Base-by-base conservation (phyloP, 2,329 filamentous ascomycete species). In the Cordyceps javanica region DNA sequence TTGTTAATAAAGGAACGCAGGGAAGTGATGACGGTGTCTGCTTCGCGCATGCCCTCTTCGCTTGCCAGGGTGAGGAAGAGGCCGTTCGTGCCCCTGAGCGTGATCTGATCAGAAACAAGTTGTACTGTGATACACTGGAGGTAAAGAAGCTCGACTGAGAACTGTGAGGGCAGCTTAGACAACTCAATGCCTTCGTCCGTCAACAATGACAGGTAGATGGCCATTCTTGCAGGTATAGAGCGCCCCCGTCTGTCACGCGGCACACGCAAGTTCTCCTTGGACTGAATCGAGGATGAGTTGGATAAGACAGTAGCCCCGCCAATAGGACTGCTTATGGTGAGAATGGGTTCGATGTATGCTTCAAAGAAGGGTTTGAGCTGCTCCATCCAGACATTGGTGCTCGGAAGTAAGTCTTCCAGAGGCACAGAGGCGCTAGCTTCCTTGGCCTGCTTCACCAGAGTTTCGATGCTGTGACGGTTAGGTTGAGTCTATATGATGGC, bases 171-270 rank as follows among this genome's bases (percentile, higher is more conserved):
- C 0, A 82, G 60, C 0, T 69, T 63, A 0, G 72, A 63, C 1
- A 79, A 57, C 2, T 74, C 63, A 10, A 79, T 63, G 0, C 73
- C 71, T 3, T 71, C 68, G 1, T 70, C 66, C 0, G 91, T 67
- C 0, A 94, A 68, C 50, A 79, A 79, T 6, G 78, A 76, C 0
- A 84, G 81, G 68, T 91, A 96, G 50, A 87, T 77, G 1, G 87
- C 84, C 75, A 95, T 89, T 57, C 93, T 81, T 14, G 90, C 82
- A 1, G 90, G 84, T 55, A 89, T 77, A 2, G 90, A 90, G 32
- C 86, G 82, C 0, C 89, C 89, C 62, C 82, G 81, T 4, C 80
- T 75, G 67, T 96, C 91, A 44, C 87, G 78, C 32, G 74, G 67
- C 16, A 80, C 62, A 5, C 69, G 61, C 25, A 71, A 45, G 65